Base-by-base conservation (phyloP, 2,329 filamentous ascomycete species). In the Hypoxylon sp. region DNA sequence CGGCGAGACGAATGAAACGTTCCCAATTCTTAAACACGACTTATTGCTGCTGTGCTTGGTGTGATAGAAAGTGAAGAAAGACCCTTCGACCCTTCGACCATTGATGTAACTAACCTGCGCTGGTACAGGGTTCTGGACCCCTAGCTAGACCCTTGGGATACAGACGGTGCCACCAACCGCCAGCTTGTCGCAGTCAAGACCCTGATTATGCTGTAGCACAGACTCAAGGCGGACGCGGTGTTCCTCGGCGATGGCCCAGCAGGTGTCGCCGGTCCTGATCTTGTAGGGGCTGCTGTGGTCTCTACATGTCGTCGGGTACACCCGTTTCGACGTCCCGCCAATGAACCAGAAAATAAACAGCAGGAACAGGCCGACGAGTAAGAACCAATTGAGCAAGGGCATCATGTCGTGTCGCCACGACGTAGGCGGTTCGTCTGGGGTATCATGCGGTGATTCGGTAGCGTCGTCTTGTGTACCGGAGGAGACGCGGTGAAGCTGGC, bases 311-410 rank as follows among this genome's bases (percentile, higher is more conserved):
- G 23, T 51, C 29, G 63, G 53, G 8, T 65, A 67, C 6, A 63
- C 38, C 29, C 41, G 48, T 10, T 67, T 66, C 0, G 74, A 66
- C 2, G 69, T 70, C 51, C 70, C 67, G 54, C 73, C 70, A 15
- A 83, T 72, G 68, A 78, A 79, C 78, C 79, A 83, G 57, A 81
- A 78, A 38, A 86, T 64, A 15, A 78, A 68, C 27, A 85, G 66
- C 43, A 86, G 70, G 57, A 78, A 81, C 13, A 84, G 65, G 3
- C 82, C 74, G 49, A 84, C 75, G 29, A 86, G 69, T 58, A 85
- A 70, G 50, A 81, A 82, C 71, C 85, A 86, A 67, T 85, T 85
- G 66, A 86, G 74, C 62, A 86, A 73, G n/a, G 81, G 81, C 73
- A 77, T 78, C 73, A 82, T 73, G 57, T 82, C 79, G 27, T 78